These are phyloP conservation scores for Insectozyma bohioensis DNA, from an alignment of 1,139 yeast genomes.

Conservation along the genomic window DNA sequence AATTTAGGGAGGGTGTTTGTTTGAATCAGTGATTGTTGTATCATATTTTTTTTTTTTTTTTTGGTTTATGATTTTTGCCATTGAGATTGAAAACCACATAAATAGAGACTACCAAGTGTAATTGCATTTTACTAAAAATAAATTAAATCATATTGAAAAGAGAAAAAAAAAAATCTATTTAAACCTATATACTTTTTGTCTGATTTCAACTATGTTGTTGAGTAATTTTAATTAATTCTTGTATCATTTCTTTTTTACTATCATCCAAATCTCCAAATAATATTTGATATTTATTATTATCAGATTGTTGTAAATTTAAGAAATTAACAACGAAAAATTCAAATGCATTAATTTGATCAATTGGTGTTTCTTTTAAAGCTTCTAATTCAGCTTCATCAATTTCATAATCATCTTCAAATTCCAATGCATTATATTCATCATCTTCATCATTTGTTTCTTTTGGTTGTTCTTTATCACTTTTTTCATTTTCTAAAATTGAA, in stretches of 20 bases:
- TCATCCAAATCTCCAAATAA: conserved; percentile 39
- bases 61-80: no score
- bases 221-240: conserved; percentile 28
- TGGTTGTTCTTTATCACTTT: conserved; percentile 26
- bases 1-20: neutral
- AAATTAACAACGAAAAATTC: conserved; percentile 39
- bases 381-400: conserved; percentile 56
- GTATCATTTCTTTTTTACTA: conserved; percentile 34
- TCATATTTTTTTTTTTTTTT: neutral
- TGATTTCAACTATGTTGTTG: no score
- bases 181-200: conserved; percentile 1
- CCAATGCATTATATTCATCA: conserved; percentile 27
- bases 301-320: conserved; percentile 32
- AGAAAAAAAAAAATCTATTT: no score
- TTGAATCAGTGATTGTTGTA: neutral
- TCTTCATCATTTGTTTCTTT: conserved; percentile 28
- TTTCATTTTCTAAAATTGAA: conserved; percentile 40
- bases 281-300: conserved; percentile 33
- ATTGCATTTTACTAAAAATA: no score
- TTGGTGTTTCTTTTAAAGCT: conserved; percentile 52
- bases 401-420: conserved; percentile 42
- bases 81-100: no score
- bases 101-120: no score
- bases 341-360: conserved; percentile 49
- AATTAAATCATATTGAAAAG: neutral